These are phyloP conservation scores for Diaporthe velutina DNA, from an alignment of 2,329 filamentous ascomycete genomes.

Conservation along the genomic window DNA sequence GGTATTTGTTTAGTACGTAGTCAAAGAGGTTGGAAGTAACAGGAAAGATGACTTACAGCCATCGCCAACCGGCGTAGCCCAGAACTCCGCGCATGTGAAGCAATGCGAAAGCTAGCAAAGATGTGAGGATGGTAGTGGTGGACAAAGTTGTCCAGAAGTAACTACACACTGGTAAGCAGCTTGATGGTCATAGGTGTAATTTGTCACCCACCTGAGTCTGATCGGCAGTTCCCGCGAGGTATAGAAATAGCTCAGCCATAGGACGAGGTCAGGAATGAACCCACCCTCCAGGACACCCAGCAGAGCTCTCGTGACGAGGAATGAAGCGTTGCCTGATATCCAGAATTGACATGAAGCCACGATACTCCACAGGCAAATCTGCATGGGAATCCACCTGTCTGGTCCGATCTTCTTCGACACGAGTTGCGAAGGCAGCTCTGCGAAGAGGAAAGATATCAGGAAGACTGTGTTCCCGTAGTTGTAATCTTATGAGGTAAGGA, in stretches of 20 bases:
- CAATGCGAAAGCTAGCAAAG: slow-evolving; percentile 52
- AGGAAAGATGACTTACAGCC: slow-evolving; percentile 49
- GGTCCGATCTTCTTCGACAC: slow-evolving; percentile 62
- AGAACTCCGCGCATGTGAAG: slow-evolving; percentile 53
- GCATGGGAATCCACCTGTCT: slow-evolving; percentile 47
- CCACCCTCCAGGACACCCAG: slow-evolving; percentile 45
- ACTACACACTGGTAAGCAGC: slow-evolving; percentile 36
- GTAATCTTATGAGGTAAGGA: slow-evolving; percentile 48
- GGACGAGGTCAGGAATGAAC: slow-evolving; percentile 50
- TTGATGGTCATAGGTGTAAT: neutral
- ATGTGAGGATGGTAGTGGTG: slow-evolving; percentile 49
- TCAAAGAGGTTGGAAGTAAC: neutral
- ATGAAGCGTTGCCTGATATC: slow-evolving; percentile 42
- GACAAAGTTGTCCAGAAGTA: slow-evolving; percentile 55
- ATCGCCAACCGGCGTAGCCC: slow-evolving; percentile 56
- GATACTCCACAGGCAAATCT: slow-evolving; percentile 47
- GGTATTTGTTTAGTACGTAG: neutral
- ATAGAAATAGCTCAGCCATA: slow-evolving; percentile 52
- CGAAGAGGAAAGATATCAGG: slow-evolving; percentile 62
- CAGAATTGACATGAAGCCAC: slow-evolving; percentile 39
- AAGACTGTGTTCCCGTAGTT: slow-evolving; percentile 67
- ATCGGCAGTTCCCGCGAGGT: slow-evolving; percentile 54
- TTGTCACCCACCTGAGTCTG: slow-evolving; percentile 45
- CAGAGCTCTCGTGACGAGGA: slow-evolving; percentile 39
- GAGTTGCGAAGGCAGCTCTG: slow-evolving; percentile 71